Percentiles rank a stretch among this genome's conserved stretches.
Conservation (phyloP, 805 yeast genomes). For the Suhomyces vadensis region DNA sequence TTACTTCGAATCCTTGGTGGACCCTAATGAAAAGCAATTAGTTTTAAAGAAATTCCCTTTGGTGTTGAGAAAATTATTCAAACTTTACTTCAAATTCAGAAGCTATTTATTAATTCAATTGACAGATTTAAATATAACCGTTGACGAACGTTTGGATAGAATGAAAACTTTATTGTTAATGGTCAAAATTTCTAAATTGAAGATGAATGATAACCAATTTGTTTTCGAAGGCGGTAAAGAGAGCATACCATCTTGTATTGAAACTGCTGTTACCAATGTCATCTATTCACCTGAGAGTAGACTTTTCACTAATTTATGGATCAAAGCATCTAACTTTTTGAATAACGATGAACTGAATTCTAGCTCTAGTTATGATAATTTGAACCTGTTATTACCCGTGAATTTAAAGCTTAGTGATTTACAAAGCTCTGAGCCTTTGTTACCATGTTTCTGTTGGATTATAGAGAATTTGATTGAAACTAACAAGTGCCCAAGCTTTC, state of each 20-base stretch:
- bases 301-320: conserved; percentile 68
- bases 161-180: conserved; percentile 70
- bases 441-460: conserved; percentile 93
- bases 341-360: conserved; percentile 15
- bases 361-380: conserved; percentile 23
- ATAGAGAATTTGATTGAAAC: conserved; percentile 72
- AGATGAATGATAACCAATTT: conserved; percentile 56
- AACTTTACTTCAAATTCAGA: conserved; percentile 66
- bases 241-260: conserved; percentile 77
- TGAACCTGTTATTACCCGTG: conserved; percentile 34
- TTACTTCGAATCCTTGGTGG: conserved; percentile 65
- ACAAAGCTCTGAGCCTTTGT: conserved; percentile 44
- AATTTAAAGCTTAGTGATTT: conserved; percentile 28
- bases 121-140: conserved; percentile 57
- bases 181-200: conserved; percentile 62
- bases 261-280: conserved; percentile 72
- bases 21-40: conserved; percentile 41
- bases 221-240: conserved; percentile 38
- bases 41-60: conserved; percentile 57
- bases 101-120: conserved; percentile 64
- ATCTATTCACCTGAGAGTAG: conserved; percentile 82
- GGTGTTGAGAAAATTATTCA: conserved; percentile 64
- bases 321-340: conserved; percentile 47
- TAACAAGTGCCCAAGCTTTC: conserved; percentile 69
- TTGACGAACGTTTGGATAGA: conserved; percentile 60